Base-by-base conservation (phyloP, 1,284 basidiomycete species). In the Pyrrhoderma lamaoense region DNA sequence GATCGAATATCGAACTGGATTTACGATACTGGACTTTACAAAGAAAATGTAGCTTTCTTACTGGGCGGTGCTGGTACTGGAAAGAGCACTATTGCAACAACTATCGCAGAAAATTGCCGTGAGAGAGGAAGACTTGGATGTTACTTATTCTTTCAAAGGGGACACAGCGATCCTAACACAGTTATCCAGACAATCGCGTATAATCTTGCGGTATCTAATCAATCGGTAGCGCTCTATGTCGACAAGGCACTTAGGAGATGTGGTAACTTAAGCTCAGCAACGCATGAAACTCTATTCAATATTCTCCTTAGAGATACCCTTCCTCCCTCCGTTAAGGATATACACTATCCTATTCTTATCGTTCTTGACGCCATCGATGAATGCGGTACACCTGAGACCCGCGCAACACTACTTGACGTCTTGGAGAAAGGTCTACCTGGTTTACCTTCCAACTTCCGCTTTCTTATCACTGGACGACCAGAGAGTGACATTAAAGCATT, bases 341-440 rank as follows among this genome's bases (percentile, higher is more conserved):
- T 40, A 5, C 4, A 5, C 21, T n/a, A 16, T 40, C 42, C 53
- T 16, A 13, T 47, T 1, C 40, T 54, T 4, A 34, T 49, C 23
- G 42, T 54, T 14, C 49, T 54, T n/a, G 53, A 54, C 46, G 53
- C 53, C 25, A 27, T 54, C n/a, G 53, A 54, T 23, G 53, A 54
- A 21, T 54, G 48, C 34, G 45, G 52, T 3, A 31, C 27, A 31
- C 27, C 27, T 11, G 7, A 31, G 11, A 5, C 27, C 27, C 27
- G 27, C 4, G 19, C 1, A 5, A 18, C 23, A 8, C 25, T 46
- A 8, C 25, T 49, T 3, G 36, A 42, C 8, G 8, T 49, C 13
- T 21, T 49, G 16, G n/a, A 8, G 23, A 31, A 31, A 5, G 27
- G 27, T 11, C 5, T 31, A 5, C 27, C 27, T 5, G 22, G 27